Evolutionary conservation across 768 basidiomycete species (phyloP), one percentile per base, ranked within the genome.

Genomic region (Naganishia randhawae): DNA sequence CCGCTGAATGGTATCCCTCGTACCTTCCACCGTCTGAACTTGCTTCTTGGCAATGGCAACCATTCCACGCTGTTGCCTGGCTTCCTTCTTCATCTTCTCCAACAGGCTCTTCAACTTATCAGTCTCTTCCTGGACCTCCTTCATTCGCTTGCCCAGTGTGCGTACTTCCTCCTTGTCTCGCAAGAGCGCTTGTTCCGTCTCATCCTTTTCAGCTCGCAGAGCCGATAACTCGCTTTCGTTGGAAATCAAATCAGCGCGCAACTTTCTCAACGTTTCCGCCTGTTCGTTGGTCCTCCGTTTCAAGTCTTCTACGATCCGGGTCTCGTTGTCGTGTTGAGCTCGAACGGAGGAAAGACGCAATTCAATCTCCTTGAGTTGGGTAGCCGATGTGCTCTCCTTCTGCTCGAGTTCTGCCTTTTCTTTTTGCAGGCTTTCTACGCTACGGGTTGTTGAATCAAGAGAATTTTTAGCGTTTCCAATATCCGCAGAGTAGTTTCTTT

Each of bases 21-120:
- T 90, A 0, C 84, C 82, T 78, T 98, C 95, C 70, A 91, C 89
- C 5, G 89, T 86, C 29, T 85, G 85, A 31, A 98, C 82, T 81
- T 98, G 96, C 79, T 99, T 98, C 82, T 88, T 89, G 6, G 91
- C 90, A 77, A 98, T 95, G 5, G 93, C 93, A 27, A 95, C 84
- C 71, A 95, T 83, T 11, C 96, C 96, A 78, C 92, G 97, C 82
- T 97, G 94, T 76, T 96, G 92, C 78, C 95, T 89, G 1, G 90
- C 92, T 62, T 97, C 94, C 81, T 91, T 98, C 83, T 87, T 93
- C 45, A 85, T 78, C 81, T 90, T 93, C 79, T 98, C 96, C 25
- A 92, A 82, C 69, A 90, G 87, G 13, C 81, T 82, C 78, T 89
- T 93, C 62, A 88, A 77, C 13, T 81, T 75, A 52, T 89, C 86